A percentile compares a stretch with the other conserved stretches of the same genome.
Evolutionary conservation across 176 grass and related monocot species (phyloP).

Genomic region (Coix lacrymajobi): DNA sequence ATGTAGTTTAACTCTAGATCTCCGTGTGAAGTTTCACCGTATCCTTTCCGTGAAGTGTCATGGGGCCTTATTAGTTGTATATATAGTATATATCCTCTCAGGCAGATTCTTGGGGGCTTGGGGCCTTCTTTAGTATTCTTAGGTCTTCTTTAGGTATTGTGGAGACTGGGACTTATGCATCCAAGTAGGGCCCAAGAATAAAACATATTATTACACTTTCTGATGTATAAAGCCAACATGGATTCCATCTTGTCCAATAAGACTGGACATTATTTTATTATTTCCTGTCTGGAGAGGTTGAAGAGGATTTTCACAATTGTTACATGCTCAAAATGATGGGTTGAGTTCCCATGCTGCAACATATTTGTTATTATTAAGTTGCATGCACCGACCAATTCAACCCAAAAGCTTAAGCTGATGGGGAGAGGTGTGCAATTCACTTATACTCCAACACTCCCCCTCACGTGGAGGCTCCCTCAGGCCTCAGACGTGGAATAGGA

Average conservation of each 20-base stretch:
- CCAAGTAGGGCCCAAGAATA: background rate
- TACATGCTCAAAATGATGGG: background rate
- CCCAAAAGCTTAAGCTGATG: too few species aligned
- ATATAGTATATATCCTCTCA: background rate
- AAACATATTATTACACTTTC: background rate
- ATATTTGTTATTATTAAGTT: too few species aligned
- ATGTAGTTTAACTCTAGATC: background rate
- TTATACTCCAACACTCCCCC: too few species aligned
- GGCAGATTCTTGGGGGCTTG: background rate
- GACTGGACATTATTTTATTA: background rate
- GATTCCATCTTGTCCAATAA: background rate
- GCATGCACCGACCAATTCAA: too few species aligned
- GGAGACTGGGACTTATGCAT: background rate
- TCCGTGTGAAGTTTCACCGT: slow-evolving; percentile 1
- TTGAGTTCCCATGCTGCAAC: background rate
- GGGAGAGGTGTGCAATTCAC: too few species aligned
- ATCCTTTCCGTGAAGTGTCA: background rate
- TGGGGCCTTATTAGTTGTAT: background rate
- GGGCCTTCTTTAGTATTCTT: background rate
- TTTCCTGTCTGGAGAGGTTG: background rate
- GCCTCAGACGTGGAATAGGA: too few species aligned
- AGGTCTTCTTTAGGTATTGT: background rate
- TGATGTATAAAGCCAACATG: background rate
- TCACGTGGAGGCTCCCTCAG: too few species aligned
- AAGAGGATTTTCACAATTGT: background rate